Conservation (phyloP, 2,329 filamentous ascomycete genomes). For the Pseudocercospora macadamiae region DNA sequence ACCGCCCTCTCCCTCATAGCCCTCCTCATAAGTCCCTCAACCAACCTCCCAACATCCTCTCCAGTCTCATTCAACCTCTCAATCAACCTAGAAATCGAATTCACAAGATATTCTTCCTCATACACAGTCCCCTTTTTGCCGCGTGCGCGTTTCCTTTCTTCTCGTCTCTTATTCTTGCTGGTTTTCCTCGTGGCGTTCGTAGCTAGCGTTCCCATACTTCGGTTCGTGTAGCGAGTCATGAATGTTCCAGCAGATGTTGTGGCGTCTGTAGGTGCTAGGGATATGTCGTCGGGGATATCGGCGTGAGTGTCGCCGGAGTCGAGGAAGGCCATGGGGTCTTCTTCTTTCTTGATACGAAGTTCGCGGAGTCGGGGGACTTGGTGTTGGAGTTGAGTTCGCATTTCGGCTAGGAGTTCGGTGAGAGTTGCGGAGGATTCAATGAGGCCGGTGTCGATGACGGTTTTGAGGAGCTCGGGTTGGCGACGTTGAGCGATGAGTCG, state of each 20-base stretch:
- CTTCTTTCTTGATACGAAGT: constrained; percentile 75
- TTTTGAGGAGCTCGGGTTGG: constrained; percentile 64
- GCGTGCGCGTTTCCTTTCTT: constrained; percentile 91
- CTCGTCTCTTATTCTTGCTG: constrained; percentile 81
- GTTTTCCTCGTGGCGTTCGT: constrained; percentile 78
- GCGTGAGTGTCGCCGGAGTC: constrained; percentile 65
- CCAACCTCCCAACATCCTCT: constrained; percentile 72
- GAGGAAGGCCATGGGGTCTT: constrained; percentile 86
- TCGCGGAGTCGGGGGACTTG: constrained; percentile 86
- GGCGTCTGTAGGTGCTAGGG: constrained; percentile 81
- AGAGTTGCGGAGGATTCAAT: constrained; percentile 78
- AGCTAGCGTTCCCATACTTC: constrained; percentile 65
- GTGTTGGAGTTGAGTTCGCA: constrained; percentile 78
- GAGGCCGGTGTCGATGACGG: constrained; percentile 76
- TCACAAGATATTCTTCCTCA: constrained; percentile 95
- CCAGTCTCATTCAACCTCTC: constrained; percentile 76
- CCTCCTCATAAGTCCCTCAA: constrained; percentile 75
- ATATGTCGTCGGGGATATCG: constrained; percentile 89
- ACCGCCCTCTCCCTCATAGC: constrained; percentile 86
- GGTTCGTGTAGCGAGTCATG: constrained; percentile 89
- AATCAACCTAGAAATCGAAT: constrained; percentile 79
- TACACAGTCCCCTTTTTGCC: constrained; percentile 98
- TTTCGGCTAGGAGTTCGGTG: constrained; percentile 92
- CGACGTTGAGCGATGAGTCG: constrained; percentile 68
- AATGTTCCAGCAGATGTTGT: constrained; percentile 75